phyloP scores from a whole-genome alignment of 2,329 filamentous ascomycete genomes.

The Metarhizium album region DNA sequence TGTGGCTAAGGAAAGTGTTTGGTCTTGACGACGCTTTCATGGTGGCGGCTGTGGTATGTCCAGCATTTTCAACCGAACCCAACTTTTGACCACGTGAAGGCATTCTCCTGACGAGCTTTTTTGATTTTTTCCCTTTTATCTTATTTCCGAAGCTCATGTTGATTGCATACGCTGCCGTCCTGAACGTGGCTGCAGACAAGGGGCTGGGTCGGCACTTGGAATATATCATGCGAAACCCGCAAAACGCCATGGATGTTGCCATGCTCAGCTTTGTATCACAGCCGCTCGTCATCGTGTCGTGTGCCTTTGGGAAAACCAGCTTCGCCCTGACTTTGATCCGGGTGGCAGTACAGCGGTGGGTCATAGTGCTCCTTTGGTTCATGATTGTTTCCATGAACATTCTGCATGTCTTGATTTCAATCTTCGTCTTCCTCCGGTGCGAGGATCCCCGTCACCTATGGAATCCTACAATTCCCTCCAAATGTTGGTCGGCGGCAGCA shows the following conservation, averaged over 20 bases:
- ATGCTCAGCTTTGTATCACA: slow-evolving; percentile 7
- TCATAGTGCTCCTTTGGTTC: slow-evolving; percentile 5
- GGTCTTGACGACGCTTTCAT: slow-evolving; percentile 6
- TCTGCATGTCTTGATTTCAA: slow-evolving; percentile 3
- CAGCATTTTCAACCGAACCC: background rate
- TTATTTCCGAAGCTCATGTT: background rate
- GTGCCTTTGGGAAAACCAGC: slow-evolving; percentile 6
- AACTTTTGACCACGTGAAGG: background rate
- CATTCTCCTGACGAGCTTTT: background rate
- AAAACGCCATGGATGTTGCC: slow-evolving; percentile 3
- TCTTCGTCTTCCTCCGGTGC: slow-evolving; percentile 6
- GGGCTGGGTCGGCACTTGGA: slow-evolving; percentile 5
- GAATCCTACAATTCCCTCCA: slow-evolving; percentile 3
- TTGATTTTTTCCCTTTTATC: too few species aligned
- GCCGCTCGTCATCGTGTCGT: slow-evolving; percentile 7
- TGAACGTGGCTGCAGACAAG: slow-evolving; percentile 5
- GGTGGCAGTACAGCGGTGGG: slow-evolving; percentile 6
- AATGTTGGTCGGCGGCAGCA: slow-evolving; percentile 1
- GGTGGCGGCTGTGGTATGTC: slow-evolving; percentile 7
- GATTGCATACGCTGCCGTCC: slow-evolving; percentile 4
- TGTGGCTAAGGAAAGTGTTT: slow-evolving; percentile 6
- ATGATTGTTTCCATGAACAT: slow-evolving; percentile 6
- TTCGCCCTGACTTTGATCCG: slow-evolving; percentile 6
- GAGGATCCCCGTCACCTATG: slow-evolving; percentile 6
- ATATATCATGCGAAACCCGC: slow-evolving; percentile 1